Evolutionary conservation across 257 asterid species (phyloP), one percentile per base, ranked within the genome.

Genomic region (Nyctanthes arbortristis): DNA sequence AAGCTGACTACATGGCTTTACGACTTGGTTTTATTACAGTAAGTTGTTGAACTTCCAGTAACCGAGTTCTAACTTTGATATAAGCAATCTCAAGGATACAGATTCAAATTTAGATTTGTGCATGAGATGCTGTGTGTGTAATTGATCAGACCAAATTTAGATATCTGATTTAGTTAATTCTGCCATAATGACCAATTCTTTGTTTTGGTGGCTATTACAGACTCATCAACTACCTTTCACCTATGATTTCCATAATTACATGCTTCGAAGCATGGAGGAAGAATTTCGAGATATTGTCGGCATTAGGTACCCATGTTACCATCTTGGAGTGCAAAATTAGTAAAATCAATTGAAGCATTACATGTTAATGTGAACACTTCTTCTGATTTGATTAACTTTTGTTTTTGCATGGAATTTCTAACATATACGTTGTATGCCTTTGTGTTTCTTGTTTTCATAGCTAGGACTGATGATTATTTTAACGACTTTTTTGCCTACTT

Each of bases 181-280:
- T 31, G 43, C n/a, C 49, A 45, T n/a, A n/a, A n/a, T n/a, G n/a
- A n/a, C n/a, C 25, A 43, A 65, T 54, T 52, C 45, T 60, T 30
- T 61, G 39, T 12, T 74, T 33, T 67, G 64, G 36, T 67, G 37
- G 8, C 34, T 70, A 25, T 68, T 85, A 85, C 96, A 91, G 98
- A 83, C 90, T 75, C 97, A 87, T 81, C 89, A 93, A 65, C 81
- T 93, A 32, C 97, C 96, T 68, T 80, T 89, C 61, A 83, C 96
- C 25, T 91, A 93, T 35, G 96, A 90, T 80, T 93, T 91, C 77
- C 98, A 93, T 28, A 93, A 88, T 70, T 91, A 93, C 77, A 93
- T 93, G 98, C 87, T 91, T 55, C 88, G 98, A 63, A 93, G 97
- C 77, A 90, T 91, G 96, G 98, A 93, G 74, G 97, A 91, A 77